Evolutionary conservation across 257 asterid genomes (phyloP).

Genomic region (Forsythia viridissima): DNA sequence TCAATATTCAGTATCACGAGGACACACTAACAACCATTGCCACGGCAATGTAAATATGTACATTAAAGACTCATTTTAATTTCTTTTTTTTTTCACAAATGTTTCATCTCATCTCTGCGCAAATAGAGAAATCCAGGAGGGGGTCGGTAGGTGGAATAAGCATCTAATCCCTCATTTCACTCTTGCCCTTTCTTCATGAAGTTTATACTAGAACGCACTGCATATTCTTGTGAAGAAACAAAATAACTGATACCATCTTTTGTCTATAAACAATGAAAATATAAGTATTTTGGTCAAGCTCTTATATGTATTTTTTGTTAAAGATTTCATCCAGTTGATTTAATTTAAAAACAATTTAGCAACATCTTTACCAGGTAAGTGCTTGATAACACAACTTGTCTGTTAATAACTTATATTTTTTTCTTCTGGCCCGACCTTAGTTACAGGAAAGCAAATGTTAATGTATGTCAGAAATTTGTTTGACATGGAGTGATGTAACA

Average conservation of each 20-base stretch:
- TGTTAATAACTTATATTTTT: not conserved
- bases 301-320: too few species aligned
- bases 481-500: too few species aligned
- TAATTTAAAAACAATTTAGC: too few species aligned
- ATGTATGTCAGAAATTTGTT: too few species aligned
- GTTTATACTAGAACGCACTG: not conserved
- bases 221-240: slow-evolving; percentile 1
- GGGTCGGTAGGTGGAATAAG: not conserved
- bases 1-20: not conserved
- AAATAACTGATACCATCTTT: not conserved
- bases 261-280: not conserved
- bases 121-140: not conserved
- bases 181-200: not conserved
- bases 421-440: too few species aligned
- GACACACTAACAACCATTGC: not conserved
- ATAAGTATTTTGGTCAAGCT: not conserved
- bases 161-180: not conserved
- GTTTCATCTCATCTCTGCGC: not conserved
- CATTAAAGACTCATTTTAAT: not conserved
- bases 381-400: not conserved
- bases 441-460: not conserved
- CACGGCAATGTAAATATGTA: not conserved
- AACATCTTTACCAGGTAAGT: not conserved
- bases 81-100: not conserved
- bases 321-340: too few species aligned